A percentile compares a stretch with the other conserved stretches of the same genome.
phyloP scores from a whole-genome alignment of 306 rosid genomes.

The Aeschynomene evenia region DNA sequence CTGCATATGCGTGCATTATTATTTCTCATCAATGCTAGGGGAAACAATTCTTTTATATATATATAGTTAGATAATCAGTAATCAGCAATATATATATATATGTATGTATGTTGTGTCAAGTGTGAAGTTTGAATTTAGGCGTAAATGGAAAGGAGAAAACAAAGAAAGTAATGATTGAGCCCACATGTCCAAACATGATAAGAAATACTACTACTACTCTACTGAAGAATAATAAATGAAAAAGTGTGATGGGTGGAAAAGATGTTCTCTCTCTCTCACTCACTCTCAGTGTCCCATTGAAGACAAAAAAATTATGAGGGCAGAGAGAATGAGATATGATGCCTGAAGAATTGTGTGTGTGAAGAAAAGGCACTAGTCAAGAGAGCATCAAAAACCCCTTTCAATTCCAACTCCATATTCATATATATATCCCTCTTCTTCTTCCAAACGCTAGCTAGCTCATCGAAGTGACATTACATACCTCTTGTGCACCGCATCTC shows the following conservation, averaged over 20 bases:
- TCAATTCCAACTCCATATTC: too few relatives aligned
- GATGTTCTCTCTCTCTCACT: conserved; percentile 23
- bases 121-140: not conserved
- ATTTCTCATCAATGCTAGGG: not conserved
- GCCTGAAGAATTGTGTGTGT: too few relatives aligned
- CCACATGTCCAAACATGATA: conserved; percentile 38
- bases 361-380: conserved; percentile 33
- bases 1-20: not conserved
- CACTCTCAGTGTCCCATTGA: conserved; percentile 43
- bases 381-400: conserved; percentile 41
- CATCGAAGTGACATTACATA: conserved; percentile 42
- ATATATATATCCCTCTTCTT: too few relatives aligned
- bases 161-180: conserved; percentile 34
- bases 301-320: conserved; percentile 34
- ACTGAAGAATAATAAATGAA: conserved; percentile 40
- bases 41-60: too few relatives aligned
- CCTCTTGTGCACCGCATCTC: not conserved
- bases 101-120: not conserved
- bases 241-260: too few relatives aligned
- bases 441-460: conserved; percentile 13
- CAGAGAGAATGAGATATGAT: conserved; percentile 33
- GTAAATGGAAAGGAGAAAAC: conserved; percentile 7
- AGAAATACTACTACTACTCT: too few relatives aligned
- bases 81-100: not conserved
- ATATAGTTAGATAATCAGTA: not conserved